A percentile compares a stretch with the other conserved stretches of the same genome.
Evolutionary conservation across 176 grass and related monocot species (phyloP).

Genomic region (Chrysopogon serrulatus): DNA sequence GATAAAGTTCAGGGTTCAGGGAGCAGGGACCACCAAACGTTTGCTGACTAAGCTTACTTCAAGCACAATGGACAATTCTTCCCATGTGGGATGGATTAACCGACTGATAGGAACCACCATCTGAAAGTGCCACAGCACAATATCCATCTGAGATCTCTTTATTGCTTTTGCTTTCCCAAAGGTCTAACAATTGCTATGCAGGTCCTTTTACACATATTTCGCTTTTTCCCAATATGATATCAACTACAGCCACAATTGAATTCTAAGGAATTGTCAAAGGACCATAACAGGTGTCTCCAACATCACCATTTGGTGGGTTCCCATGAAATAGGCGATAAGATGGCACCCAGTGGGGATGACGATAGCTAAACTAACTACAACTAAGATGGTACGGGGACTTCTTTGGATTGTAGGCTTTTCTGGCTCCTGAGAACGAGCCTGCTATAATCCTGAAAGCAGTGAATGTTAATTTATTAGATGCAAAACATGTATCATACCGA

Average conservation of each 20-base stretch:
- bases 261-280: conserved; percentile 1
- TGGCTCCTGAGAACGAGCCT: conserved; percentile 39
- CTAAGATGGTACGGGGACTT: conserved; percentile 43
- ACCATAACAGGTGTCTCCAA: conserved; percentile 10
- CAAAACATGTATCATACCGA: background rate
- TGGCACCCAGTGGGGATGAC: background rate
- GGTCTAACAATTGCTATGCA: conserved; percentile 15
- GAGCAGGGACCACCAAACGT: background rate
- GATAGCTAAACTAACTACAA: background rate
- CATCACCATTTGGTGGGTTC: background rate
- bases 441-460: conserved; percentile 61
- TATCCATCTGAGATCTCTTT: conserved; percentile 30
- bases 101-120: background rate
- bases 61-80: background rate
- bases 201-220: conserved; percentile 19
- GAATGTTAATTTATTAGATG: background rate
- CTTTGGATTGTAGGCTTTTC: conserved; percentile 35
- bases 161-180: conserved; percentile 19
- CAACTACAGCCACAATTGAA: conserved; percentile 1
- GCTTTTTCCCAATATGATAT: conserved; percentile 13
- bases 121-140: conserved; percentile 2
- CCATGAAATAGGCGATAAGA: conserved; percentile 5
- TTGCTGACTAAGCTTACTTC: background rate
- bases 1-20: background rate
- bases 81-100: background rate